Conservation (phyloP, 768 basidiomycete species). For the Hericium erinaceus region DNA sequence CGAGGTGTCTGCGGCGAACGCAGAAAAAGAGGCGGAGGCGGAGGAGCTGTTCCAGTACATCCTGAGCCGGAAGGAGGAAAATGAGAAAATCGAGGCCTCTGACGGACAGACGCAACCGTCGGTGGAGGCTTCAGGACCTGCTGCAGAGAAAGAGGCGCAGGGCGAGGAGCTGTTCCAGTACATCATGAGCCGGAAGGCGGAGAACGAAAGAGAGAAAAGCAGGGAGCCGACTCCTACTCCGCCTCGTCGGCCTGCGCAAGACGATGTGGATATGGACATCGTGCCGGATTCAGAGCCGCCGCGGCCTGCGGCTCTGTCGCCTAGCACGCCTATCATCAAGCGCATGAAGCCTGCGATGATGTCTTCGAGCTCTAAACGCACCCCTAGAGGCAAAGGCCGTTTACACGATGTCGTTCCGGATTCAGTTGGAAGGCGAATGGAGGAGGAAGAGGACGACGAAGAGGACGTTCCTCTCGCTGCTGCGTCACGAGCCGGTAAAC, state of each 20-base stretch:
- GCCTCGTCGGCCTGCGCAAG: neutral
- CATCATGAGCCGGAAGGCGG: neutral
- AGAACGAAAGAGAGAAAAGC: too few relatives aligned
- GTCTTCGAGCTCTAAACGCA: neutral
- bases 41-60: too few relatives aligned
- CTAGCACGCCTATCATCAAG: neutral
- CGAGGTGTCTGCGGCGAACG: too few relatives aligned
- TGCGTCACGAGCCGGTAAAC: constrained; percentile 3
- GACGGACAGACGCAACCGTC: neutral
- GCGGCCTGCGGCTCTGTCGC: constrained; percentile 21
- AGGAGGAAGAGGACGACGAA: constrained; percentile 25
- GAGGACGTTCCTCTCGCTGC: constrained; percentile 38
- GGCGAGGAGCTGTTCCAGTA: neutral
- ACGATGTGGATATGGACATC: constrained; percentile 29
- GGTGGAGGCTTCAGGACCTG: too few relatives aligned
- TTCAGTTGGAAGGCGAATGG: constrained; percentile 3
- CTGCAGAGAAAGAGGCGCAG: neutral
- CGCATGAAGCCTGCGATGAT: neutral
- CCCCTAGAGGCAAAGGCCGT: neutral
- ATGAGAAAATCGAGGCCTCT: neutral
- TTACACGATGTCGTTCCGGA: neutral
- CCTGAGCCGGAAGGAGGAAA: too few relatives aligned
- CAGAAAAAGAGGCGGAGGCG: too few relatives aligned
- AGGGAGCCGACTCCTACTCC: neutral
- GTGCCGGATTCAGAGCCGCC: constrained; percentile 60